phyloP scores from a whole-genome alignment of 2,329 filamentous ascomycete genomes.

The Hirsutella rhossiliensis region DNA sequence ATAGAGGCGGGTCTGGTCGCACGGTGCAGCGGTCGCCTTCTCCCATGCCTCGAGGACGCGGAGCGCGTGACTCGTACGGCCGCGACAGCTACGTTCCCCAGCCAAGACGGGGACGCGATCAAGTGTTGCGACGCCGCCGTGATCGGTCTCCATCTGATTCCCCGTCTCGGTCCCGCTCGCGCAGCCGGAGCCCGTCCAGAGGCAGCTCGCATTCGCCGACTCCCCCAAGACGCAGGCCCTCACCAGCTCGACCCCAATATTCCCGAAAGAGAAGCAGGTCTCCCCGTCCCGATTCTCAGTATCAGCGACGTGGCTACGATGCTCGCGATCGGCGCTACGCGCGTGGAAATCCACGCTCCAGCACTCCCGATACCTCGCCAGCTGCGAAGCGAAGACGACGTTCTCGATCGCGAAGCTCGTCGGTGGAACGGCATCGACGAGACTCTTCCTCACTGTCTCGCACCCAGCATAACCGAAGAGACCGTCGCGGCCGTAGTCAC shows the following conservation, averaged over 20 bases:
- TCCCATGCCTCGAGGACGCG: slow-evolving; percentile 30
- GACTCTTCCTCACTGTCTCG: slow-evolving; percentile 26
- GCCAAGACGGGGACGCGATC: slow-evolving; percentile 29
- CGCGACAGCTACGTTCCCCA: slow-evolving; percentile 43
- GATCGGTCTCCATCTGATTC: slow-evolving; percentile 22
- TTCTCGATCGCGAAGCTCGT: slow-evolving; percentile 35
- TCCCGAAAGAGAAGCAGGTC: slow-evolving; percentile 29
- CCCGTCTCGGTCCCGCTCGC: slow-evolving; percentile 14
- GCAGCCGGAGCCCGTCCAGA: slow-evolving; percentile 17
- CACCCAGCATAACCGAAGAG: slow-evolving; percentile 22
- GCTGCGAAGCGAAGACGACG: slow-evolving; percentile 37
- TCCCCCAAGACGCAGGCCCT: slow-evolving; percentile 20
- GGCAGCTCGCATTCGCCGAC: slow-evolving; percentile 19
- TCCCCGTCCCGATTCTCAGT: slow-evolving; percentile 16
- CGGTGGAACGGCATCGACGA: slow-evolving; percentile 23
- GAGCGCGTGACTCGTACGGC: slow-evolving; percentile 29
- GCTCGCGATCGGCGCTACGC: slow-evolving; percentile 10
- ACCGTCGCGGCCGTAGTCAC: slow-evolving; percentile 17
- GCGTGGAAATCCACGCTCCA: slow-evolving; percentile 18
- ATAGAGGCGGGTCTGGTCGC: slow-evolving; percentile 32
- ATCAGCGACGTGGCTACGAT: slow-evolving; percentile 10
- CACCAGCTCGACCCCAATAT: slow-evolving; percentile 18
- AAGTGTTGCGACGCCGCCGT: slow-evolving; percentile 13
- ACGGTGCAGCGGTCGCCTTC: slow-evolving; percentile 34
- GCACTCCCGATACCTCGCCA: slow-evolving; percentile 28